Base-by-base conservation (phyloP, 2,329 filamentous ascomycete species). In the Colletotrichum cuscutae region DNA sequence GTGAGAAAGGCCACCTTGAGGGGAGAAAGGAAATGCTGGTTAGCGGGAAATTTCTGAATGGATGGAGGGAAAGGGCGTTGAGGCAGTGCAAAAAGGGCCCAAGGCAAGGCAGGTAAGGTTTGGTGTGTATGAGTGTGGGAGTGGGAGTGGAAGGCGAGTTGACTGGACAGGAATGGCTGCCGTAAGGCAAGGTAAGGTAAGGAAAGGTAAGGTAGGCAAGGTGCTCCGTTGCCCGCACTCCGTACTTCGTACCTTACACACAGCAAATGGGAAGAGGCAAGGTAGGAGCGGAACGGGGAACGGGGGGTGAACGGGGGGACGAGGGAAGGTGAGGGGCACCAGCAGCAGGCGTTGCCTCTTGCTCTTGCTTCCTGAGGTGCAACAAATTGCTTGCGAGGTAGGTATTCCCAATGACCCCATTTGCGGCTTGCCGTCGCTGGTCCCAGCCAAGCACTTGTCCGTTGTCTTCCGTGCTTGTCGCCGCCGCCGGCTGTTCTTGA, bases 11-110 rank as follows among this genome's bases (percentile, higher is more conserved):
- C 63, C 71, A 67, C 61, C 67, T 71, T 53, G 71, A 73, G 54
- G 54, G 60, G 49, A 71, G 71, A 73, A 72, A 69, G 70, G 66
- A 72, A 72, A 59, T 65, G 22, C 49, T 68, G 64, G 49, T 46
- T 72, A 72, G 70, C 70, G 70, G 70, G 59, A 46, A 70, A 59
- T 72, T 64, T 72, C 59, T 60, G 69, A 61, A 70, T 64, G 70
- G 66, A 54, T 46, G 60, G 59, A 28, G 66, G 60, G 37, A 70
- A 61, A 72, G 66, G 70, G 70, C 70, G 70, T 72, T 72, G 66
- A 72, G 70, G 70, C 70, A 72, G 70, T 72, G 70, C 70, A 72
- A 72, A 68, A 72, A 70, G 70, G 60, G 66, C 35, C 56, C 66
- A 64, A 72, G 65, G 66, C 61, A 68, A 56, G 53, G 53, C 24